phyloP scores from a whole-genome alignment of 257 asterid genomes.

The Solanum piurae region DNA sequence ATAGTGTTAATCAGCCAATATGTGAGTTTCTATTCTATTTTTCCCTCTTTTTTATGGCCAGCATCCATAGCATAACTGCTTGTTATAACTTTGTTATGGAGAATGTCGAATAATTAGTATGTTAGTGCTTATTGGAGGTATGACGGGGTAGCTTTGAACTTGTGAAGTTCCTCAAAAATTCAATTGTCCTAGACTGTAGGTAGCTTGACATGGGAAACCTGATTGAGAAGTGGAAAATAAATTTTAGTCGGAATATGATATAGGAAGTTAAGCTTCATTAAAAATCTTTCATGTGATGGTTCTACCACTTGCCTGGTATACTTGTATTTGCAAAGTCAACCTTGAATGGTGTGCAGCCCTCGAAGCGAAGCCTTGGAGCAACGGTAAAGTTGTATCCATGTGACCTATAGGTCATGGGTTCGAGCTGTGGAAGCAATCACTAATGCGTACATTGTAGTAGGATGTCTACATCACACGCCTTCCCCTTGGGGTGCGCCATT shows the following conservation, averaged over 20 bases:
- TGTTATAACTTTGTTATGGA: neutral
- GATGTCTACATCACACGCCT: no score
- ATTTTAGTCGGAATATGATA: neutral
- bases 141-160: neutral
- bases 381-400: no score
- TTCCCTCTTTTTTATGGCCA: neutral
- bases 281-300: neutral
- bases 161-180: neutral
- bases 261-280: neutral
- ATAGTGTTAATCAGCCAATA: conserved; percentile 84
- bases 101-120: neutral
- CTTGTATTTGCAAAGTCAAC: neutral
- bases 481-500: no score
- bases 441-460: no score
- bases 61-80: neutral
- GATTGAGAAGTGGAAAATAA: neutral
- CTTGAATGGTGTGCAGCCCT: neutral
- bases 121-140: neutral
- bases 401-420: no score
- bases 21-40: conserved; percentile 30
- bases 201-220: neutral
- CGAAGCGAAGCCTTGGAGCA: neutral
- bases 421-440: no score
- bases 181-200: neutral
- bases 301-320: neutral